A percentile compares a stretch with the other conserved stretches of the same genome.
Conservation (phyloP, 768 basidiomycete genomes). For the Lactifluus echinatus region DNA sequence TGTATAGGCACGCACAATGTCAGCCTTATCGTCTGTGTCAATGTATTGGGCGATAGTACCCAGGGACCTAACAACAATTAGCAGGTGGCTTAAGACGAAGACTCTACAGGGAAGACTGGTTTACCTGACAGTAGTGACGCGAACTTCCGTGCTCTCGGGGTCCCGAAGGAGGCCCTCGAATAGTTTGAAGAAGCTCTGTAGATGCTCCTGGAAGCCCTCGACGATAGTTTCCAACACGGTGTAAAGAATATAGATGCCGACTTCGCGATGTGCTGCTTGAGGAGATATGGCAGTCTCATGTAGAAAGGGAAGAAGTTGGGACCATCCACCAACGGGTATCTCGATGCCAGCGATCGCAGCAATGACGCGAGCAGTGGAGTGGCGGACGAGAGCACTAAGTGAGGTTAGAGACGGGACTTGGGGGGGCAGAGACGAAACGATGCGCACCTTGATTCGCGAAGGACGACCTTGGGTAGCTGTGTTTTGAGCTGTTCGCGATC, state of each 20-base stretch:
- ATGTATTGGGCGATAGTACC: conserved; percentile 93
- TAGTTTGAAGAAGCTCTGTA: conserved; percentile 67
- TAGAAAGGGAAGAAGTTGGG: conserved; percentile 81
- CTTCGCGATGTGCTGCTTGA: conserved; percentile 74
- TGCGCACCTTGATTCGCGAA: conserved; percentile 69
- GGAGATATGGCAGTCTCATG: conserved; percentile 65
- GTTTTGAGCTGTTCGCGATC: conserved; percentile 79
- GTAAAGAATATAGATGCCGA: conserved; percentile 82
- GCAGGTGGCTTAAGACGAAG: neutral
- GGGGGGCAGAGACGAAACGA: conserved; percentile 2
- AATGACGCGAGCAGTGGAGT: conserved; percentile 86
- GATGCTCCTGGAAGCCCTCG: conserved; percentile 76
- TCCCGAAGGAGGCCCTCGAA: conserved; percentile 68
- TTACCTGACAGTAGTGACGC: conserved; percentile 81
- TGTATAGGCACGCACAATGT: conserved; percentile 53
- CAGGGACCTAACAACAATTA: conserved; percentile 46
- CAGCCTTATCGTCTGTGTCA: conserved; percentile 75
- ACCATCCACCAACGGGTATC: conserved; percentile 72
- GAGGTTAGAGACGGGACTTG: conserved; percentile 6
- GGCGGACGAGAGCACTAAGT: conserved; percentile 77
- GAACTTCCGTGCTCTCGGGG: conserved; percentile 81
- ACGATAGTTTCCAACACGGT: conserved; percentile 88
- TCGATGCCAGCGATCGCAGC: conserved; percentile 90
- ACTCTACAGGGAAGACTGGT: conserved; percentile 18
- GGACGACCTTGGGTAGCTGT: conserved; percentile 68